Evolutionary conservation across 305 asterid species (phyloP).

Genomic region (Solanum hybrid): DNA sequence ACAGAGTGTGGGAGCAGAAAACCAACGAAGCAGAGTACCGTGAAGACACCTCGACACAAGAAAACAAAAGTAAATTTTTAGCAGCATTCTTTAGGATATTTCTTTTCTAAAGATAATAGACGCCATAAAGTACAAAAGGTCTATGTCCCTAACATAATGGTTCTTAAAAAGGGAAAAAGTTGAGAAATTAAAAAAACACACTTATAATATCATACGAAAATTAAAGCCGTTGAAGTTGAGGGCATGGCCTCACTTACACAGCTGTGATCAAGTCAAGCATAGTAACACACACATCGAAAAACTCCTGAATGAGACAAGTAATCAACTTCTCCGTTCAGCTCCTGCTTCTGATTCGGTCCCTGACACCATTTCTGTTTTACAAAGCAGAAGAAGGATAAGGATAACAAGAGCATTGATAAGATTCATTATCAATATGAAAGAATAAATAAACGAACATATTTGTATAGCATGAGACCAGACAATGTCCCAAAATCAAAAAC

Average conservation of each 20-base stretch:
- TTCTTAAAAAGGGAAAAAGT: neutral
- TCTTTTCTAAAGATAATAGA: constrained; percentile 21
- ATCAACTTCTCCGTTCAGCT: constrained; percentile 37
- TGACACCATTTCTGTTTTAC: constrained; percentile 62
- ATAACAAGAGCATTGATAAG: neutral
- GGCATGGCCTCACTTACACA: constrained; percentile 63
- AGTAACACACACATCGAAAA: constrained; percentile 44
- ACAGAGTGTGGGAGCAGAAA: constrained; percentile 77
- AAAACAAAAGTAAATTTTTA: constrained; percentile 46
- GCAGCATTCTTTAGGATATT: constrained; percentile 26
- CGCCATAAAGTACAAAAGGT: constrained; percentile 24
- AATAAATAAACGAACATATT: neutral
- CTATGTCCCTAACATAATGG: neutral
- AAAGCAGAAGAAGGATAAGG: neutral
- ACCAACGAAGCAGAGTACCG: constrained; percentile 93
- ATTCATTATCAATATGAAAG: neutral
- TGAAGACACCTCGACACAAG: constrained; percentile 87
- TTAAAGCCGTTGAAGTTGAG: constrained; percentile 60
- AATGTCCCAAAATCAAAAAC: neutral
- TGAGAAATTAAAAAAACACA: neutral
- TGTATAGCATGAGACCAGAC: neutral
- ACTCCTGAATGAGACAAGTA: constrained; percentile 16
- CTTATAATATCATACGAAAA: constrained; percentile 2
- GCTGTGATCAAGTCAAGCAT: constrained; percentile 50
- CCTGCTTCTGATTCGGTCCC: constrained; percentile 93